Evolutionary conservation across 225 moss, liverwort and hornwort species (phyloP), one percentile per base, ranked within the genome.

Genomic region (Sphagnum contortum): DNA sequence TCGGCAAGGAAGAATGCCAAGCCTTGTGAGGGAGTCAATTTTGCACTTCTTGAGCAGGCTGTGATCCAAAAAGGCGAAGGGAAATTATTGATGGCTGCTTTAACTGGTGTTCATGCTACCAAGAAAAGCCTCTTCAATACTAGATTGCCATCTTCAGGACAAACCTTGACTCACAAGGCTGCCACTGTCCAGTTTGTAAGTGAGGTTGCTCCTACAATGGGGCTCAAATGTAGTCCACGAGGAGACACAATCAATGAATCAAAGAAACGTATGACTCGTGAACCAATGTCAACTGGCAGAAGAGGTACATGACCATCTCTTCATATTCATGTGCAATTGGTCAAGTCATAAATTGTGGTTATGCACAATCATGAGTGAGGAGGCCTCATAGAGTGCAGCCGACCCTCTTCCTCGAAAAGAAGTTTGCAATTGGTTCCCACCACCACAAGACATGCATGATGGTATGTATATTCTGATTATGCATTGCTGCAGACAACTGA

Each of bases 21-120:
- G 49, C 63, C 46, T 57, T 70, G 56, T 48, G 44, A 70, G 2
- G 49, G 49, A 9, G 48, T 56, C 9, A 47, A 69, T 57, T 63
- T 62, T 75, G 70, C 68, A 4, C 80, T 63, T 70, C 73, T 82
- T 67, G 77, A 86, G 60, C 68, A 80, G 51, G 71, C 77, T 50
- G 62, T 73, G 49, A 76, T 77, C 10, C 68, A 79, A 44, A 70
- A 49, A 49, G 65, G 75, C 62, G 82, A 82, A 75, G 86, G 82
- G 58, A 76, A 73, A 3, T 56, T 80, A 46, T 14, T 82, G 6
- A 58, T 86, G 69, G 76, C 82, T 4, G 74, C 82, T 73, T 68
- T 82, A 10, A 82, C 77, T 0, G 82, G 86, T 5, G 77, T 80
- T 2, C 73, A 79, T 50, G 73, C 74, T 5, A 72, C 63, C 6